Evolutionary conservation across 2,329 filamentous ascomycete genomes (phyloP).

Genomic region (Monosporascus sp.): DNA sequence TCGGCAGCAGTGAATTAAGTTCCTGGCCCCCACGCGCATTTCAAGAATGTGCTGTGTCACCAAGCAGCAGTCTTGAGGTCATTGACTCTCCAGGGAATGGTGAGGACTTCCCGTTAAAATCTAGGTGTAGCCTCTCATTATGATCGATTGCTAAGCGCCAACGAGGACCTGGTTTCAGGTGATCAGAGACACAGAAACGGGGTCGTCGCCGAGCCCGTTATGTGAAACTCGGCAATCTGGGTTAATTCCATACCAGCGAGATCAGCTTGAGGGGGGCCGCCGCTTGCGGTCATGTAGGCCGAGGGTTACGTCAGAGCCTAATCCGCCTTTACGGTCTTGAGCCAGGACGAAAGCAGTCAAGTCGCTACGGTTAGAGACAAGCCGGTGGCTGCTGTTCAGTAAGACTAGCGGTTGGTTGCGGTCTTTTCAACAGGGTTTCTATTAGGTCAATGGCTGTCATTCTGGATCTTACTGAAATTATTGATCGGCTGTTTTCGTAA

Average conservation of each 20-base stretch:
- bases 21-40: not conserved
- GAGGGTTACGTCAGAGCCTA: not conserved
- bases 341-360: not conserved
- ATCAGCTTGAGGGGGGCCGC: no score
- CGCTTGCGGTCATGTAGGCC: not conserved
- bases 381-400: no score
- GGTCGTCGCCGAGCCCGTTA: no score
- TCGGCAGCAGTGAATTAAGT: not conserved
- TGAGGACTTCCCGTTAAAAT: not conserved
- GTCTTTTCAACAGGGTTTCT: not conserved
- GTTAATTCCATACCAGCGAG: not conserved
- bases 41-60: slow-evolving; percentile 9
- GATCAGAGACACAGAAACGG: no score
- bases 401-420: not conserved
- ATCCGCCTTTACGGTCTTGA: not conserved
- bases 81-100: slow-evolving; percentile 7
- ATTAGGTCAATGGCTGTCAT: not conserved
- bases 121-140: slow-evolving; percentile 1
- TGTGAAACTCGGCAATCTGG: not conserved
- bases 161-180: no score
- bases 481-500: not conserved
- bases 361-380: no score
- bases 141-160: not conserved
- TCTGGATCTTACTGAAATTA: not conserved
- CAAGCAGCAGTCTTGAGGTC: slow-evolving; percentile 13